phyloP scores from a whole-genome alignment of 306 rosid species.

The Lithocarpus polystachyus region DNA sequence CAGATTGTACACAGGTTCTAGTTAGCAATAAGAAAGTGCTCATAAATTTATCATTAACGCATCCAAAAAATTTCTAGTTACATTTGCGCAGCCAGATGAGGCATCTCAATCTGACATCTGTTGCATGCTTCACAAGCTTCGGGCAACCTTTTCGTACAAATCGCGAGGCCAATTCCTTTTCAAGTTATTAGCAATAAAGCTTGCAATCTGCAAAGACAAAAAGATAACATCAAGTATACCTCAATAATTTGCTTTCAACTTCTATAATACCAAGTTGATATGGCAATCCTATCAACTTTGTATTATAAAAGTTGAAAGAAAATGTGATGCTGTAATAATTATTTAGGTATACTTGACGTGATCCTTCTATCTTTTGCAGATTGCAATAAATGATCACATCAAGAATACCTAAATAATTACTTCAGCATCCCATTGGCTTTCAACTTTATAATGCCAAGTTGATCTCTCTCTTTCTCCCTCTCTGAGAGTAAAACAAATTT shows the following conservation, averaged over 20 bases:
- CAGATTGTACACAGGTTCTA: not conserved
- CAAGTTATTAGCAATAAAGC: conserved; percentile 81
- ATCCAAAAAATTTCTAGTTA: not conserved
- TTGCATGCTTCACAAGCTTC: conserved; percentile 58
- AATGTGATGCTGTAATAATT: no score
- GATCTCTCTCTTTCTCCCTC: not conserved
- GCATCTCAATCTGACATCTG: not conserved
- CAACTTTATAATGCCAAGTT: no score
- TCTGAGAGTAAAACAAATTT: not conserved
- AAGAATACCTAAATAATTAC: no score
- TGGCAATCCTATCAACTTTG: no score
- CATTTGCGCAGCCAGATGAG: not conserved
- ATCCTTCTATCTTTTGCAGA: no score
- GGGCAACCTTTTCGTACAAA: conserved; percentile 86
- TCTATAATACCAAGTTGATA: no score
- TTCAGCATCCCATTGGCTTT: no score
- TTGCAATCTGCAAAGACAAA: conserved; percentile 70
- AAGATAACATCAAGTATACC: not conserved
- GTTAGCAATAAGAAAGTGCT: not conserved
- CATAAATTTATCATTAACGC: not conserved
- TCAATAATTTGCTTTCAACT: not conserved
- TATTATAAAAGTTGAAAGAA: no score
- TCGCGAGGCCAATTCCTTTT: conserved; percentile 94
- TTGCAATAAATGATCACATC: no score
- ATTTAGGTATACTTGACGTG: no score